phyloP scores from a whole-genome alignment of 441 rosid genomes.

The Populus hybrid region DNA sequence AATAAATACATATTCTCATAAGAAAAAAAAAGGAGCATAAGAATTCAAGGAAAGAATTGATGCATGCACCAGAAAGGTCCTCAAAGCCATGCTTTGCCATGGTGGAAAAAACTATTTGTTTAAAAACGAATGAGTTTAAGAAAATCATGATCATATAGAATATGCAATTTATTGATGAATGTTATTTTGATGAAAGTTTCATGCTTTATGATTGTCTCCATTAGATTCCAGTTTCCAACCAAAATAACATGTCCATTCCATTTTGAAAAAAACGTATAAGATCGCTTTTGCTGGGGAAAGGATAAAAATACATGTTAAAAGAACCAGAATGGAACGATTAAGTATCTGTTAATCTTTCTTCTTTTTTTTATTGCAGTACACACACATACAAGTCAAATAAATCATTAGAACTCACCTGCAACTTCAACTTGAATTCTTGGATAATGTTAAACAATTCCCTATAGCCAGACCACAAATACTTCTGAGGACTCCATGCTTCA shows the following conservation, averaged over 20 bases:
- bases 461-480: constrained; percentile 94
- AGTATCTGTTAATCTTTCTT: background rate
- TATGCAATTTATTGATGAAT: background rate
- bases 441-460: constrained; percentile 72
- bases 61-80: background rate
- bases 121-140: background rate
- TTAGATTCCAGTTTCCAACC: background rate
- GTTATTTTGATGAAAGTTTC: background rate
- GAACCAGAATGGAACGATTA: background rate
- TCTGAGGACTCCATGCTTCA: constrained; percentile 89
- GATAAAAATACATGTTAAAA: background rate
- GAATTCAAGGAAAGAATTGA: background rate
- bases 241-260: background rate
- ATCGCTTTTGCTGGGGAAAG: background rate
- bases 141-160: background rate
- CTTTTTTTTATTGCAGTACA: background rate
- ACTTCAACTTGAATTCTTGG: constrained; percentile 76
- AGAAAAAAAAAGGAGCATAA: background rate
- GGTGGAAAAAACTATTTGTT: background rate
- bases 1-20: background rate
- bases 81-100: background rate
- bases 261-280: background rate
- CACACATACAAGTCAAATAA: background rate
- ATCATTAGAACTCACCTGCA: constrained; percentile 56
- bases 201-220: background rate